Evolutionary conservation across 345 rosid species (phyloP).

Genomic region (Eucalyptus pauciflora): DNA sequence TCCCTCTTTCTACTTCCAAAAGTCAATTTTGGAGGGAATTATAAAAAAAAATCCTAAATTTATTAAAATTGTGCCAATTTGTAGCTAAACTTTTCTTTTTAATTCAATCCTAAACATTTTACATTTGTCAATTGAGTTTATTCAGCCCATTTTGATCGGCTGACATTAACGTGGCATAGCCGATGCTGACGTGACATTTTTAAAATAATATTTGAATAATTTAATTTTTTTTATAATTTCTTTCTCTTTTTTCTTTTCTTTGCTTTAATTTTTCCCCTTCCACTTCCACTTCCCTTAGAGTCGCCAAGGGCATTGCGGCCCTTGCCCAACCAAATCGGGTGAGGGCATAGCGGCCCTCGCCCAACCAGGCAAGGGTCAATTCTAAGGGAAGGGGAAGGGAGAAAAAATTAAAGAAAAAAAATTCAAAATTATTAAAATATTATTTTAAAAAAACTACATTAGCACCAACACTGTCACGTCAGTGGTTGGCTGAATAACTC

Average conservation of each 20-base stretch:
- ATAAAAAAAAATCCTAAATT: accelerated
- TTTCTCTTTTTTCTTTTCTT: accelerated
- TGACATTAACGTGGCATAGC: accelerated
- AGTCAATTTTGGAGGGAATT: not conserved
- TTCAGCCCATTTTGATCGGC: accelerated
- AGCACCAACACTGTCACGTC: accelerated
- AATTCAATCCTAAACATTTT: too few relatives aligned
- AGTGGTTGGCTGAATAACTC: accelerated
- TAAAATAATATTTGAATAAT: too few relatives aligned
- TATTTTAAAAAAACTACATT: too few relatives aligned
- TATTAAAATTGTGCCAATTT: accelerated
- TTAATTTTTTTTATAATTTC: too few relatives aligned
- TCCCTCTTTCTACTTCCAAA: not conserved
- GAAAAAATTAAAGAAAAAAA: too few relatives aligned
- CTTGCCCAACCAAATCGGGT: accelerated
- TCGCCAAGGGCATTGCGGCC: accelerated
- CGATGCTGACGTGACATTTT: accelerated
- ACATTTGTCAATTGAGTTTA: too few relatives aligned
- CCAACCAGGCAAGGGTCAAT: accelerated
- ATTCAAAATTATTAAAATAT: too few relatives aligned
- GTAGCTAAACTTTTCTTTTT: accelerated
- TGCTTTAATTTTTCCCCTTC: too few relatives aligned
- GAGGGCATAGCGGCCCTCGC: too few relatives aligned
- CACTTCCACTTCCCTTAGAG: too few relatives aligned
- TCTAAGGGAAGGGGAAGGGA: too few relatives aligned